phyloP scores from a whole-genome alignment of 257 asterid species.

The Fraxinus anomala region DNA sequence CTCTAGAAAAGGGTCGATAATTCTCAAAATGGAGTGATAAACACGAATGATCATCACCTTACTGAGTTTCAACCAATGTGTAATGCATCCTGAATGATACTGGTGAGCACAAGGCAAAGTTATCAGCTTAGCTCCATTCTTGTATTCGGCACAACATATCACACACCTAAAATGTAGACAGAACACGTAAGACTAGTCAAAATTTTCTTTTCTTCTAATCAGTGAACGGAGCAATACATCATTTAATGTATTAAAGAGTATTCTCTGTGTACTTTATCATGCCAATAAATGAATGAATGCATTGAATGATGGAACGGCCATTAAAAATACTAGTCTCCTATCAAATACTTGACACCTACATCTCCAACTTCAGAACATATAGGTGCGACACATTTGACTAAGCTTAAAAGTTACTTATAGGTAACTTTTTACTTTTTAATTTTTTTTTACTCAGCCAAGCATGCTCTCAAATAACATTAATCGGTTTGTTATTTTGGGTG shows the following conservation, averaged over 20 bases:
- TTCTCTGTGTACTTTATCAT: neutral
- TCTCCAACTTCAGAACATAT: neutral
- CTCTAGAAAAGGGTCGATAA: neutral
- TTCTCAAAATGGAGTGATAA: neutral
- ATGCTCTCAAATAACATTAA: neutral
- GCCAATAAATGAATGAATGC: neutral
- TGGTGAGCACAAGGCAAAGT: slow-evolving; percentile 87
- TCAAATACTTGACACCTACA: neutral
- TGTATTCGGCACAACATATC: slow-evolving; percentile 70
- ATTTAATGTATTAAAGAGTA: neutral
- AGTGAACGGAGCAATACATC: neutral
- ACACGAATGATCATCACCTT: slow-evolving; percentile 47
- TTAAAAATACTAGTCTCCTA: neutral
- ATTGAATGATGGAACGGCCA: neutral
- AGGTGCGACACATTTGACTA: neutral
- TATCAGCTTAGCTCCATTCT: slow-evolving; percentile 58
- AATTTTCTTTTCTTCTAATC: neutral
- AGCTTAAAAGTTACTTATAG: neutral
- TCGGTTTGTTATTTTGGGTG: neutral
- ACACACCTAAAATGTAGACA: slow-evolving; percentile 60
- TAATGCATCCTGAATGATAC: slow-evolving; percentile 77
- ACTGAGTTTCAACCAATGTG: slow-evolving; percentile 64
- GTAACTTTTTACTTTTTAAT: neutral
- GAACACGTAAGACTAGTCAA: slow-evolving; percentile 8
- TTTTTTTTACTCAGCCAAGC: neutral